Evolutionary conservation across 441 rosid genomes (phyloP).

Genomic region (Arabidopsis hybrid): DNA sequence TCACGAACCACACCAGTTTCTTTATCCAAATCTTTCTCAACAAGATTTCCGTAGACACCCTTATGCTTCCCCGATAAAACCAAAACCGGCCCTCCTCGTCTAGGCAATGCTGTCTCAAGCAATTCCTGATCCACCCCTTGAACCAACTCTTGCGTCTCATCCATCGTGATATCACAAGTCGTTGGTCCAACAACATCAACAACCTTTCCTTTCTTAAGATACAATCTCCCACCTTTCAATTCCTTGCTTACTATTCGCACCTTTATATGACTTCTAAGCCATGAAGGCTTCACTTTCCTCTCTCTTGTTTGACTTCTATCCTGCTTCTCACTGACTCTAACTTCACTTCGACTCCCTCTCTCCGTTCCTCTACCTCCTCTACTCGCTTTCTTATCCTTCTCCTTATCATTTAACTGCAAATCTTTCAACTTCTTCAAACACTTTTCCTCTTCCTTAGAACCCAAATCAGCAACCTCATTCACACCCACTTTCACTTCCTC

Average conservation of each 20-base stretch:
- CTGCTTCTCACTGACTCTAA: conserved; percentile 28
- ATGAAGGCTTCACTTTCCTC: conserved; percentile 43
- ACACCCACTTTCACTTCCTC: conserved; percentile 56
- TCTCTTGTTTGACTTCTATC: conserved; percentile 28
- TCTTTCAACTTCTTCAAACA: conserved; percentile 62
- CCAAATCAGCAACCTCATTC: conserved; percentile 66
- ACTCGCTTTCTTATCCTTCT: conserved; percentile 20
- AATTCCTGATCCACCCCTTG: conserved; percentile 75
- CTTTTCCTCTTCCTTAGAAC: conserved; percentile 72
- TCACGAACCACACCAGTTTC: conserved; percentile 71
- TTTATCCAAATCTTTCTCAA: conserved; percentile 66
- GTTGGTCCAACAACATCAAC: conserved; percentile 79
- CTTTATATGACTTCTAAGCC: conserved; percentile 79
- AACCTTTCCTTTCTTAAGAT: conserved; percentile 74
- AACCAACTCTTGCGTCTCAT: conserved; percentile 67
- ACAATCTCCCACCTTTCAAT: conserved; percentile 70
- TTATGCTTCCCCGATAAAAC: conserved; percentile 69
- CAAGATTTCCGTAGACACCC: conserved; percentile 66
- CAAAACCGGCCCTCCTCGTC: conserved; percentile 69
- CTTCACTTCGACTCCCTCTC: conserved; percentile 35
- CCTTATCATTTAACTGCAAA: conserved; percentile 29
- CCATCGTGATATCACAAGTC: conserved; percentile 68
- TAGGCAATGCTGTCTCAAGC: conserved; percentile 82
- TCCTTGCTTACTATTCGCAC: conserved; percentile 76
- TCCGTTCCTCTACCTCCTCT: conserved; percentile 42